Evolutionary conservation across 768 basidiomycete genomes (phyloP), one percentile per base, ranked within the genome.

Genomic region (Mycena kentingensis): DNA sequence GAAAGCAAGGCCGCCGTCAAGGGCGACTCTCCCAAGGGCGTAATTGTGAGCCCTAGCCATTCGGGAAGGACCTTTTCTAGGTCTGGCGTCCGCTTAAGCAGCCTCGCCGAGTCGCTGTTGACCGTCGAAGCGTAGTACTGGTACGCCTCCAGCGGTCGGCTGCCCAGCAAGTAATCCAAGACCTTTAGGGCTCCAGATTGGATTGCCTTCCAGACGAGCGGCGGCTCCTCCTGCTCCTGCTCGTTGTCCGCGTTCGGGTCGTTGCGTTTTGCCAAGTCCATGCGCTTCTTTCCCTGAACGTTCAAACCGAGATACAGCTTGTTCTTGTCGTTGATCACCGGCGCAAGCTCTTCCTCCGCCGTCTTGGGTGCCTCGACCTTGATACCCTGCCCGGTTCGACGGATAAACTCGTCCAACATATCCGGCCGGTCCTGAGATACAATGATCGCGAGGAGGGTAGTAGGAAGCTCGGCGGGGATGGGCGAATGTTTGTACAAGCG

Each of bases 221-320:
- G 77, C 60, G 34, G 42, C 56, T 31, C 51, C 21, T 6, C 39
- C 26, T 38, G 48, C 26, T 50, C 32, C 4, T 52, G 50, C 2
- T 53, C 15, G 7, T 55, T 37, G 19, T 46, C 39, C 2, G 75
- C 75, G 51, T 79, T 72, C 0, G 80, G 79, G 57, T 83, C 81
- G 44, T 77, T 76, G 59, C 72, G 76, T 46, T 62, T 69, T 0
- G 79, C 78, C 8, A 84, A 70, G 57, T 84, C 82, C 15, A 72
- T 70, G 3, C 80, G 71, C 60, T 85, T 84, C 70, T 82, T 83
- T n/a, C 83, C 83, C 52, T 83, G 80, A 19, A 85, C 80, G 49
- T 77, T 77, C 35, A 87, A 70, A 1, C 84, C 83, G 16, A 84
- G 77, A 58, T 85, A 86, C 0, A 77, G 39, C 60, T 67, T 73